These are phyloP conservation scores for Ustilago nuda DNA, from an alignment of 1,284 basidiomycete genomes.

Conservation along the genomic window DNA sequence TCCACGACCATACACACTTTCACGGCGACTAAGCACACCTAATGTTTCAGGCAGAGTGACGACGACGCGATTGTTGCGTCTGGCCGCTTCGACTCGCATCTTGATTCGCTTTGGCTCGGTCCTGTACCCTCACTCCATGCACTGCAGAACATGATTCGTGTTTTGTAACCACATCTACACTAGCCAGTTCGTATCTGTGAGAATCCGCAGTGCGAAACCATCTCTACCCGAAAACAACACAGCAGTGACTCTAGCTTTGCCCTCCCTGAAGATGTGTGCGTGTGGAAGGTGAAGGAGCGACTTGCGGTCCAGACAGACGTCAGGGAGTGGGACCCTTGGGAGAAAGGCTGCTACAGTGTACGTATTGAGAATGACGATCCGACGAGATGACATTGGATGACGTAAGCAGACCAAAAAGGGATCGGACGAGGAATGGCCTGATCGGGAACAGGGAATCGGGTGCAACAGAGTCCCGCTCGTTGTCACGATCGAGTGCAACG, in stretches of 20 bases:
- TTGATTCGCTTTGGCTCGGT: neutral
- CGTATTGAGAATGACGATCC: too few relatives aligned
- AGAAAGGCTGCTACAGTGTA: too few relatives aligned
- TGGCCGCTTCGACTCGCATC: slow-evolving; percentile 24
- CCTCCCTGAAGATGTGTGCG: neutral
- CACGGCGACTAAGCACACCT: neutral
- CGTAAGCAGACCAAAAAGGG: too few relatives aligned
- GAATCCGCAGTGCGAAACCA: slow-evolving; percentile 12
- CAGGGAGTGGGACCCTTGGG: too few relatives aligned
- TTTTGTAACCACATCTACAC: slow-evolving; percentile 10
- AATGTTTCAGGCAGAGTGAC: neutral
- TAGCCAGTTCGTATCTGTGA: slow-evolving; percentile 24
- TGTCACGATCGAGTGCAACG: too few relatives aligned
- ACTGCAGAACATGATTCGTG: slow-evolving; percentile 14
- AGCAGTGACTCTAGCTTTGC: slow-evolving; percentile 11
- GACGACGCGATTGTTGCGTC: slow-evolving; percentile 10
- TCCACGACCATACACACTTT: neutral
- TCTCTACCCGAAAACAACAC: slow-evolving; percentile 21
- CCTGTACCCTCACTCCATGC: slow-evolving; percentile 3
- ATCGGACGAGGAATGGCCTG: too few relatives aligned
- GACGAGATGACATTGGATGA: too few relatives aligned
- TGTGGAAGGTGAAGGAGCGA: too few relatives aligned
- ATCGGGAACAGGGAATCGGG: too few relatives aligned
- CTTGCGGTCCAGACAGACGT: too few relatives aligned
- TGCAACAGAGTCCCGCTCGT: too few relatives aligned